Conservation (phyloP, 2,329 filamentous ascomycete genomes). For the Madurella mycetomatis region DNA sequence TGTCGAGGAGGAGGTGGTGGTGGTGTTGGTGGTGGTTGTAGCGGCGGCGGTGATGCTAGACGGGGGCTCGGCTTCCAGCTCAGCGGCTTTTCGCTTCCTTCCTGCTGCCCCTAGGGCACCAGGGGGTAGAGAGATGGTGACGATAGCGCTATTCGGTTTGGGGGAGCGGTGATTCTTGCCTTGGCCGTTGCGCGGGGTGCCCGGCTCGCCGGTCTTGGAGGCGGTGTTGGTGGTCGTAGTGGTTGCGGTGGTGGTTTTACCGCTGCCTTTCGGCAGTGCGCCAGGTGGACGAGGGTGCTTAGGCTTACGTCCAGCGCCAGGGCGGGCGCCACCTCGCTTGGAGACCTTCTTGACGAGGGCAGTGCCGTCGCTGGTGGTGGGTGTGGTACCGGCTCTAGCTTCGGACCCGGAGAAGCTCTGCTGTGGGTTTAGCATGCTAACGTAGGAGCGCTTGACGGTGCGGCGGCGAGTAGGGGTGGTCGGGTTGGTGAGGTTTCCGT, state of each 20-base stretch:
- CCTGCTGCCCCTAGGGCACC: not conserved
- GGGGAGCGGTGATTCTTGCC: not conserved
- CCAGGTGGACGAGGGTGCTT: conserved; percentile 18
- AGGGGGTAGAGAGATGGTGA: too few relatives aligned
- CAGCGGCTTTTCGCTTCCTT: conserved; percentile 19
- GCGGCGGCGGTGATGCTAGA: not conserved
- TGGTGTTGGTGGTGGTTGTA: not conserved
- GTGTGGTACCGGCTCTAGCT: not conserved
- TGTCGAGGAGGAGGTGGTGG: not conserved
- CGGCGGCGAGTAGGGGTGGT: conserved; percentile 7
- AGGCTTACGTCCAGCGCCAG: conserved; percentile 26
- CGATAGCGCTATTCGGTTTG: not conserved
- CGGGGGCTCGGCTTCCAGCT: conserved; percentile 10
- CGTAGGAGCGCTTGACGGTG: conserved; percentile 3
- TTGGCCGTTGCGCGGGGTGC: not conserved
- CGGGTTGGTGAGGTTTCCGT: not conserved
- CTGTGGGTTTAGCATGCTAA: conserved; percentile 4
- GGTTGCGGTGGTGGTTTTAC: not conserved
- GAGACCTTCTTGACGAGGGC: conserved; percentile 18
- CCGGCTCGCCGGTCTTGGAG: not conserved
- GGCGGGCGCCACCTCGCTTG: conserved; percentile 25
- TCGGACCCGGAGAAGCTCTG: conserved; percentile 6
- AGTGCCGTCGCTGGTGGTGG: not conserved
- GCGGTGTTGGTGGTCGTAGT: conserved; percentile 3
- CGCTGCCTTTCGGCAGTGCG: not conserved